Base-by-base conservation (phyloP, 2,329 filamentous ascomycete genomes). In the Fusarium sp. region DNA sequence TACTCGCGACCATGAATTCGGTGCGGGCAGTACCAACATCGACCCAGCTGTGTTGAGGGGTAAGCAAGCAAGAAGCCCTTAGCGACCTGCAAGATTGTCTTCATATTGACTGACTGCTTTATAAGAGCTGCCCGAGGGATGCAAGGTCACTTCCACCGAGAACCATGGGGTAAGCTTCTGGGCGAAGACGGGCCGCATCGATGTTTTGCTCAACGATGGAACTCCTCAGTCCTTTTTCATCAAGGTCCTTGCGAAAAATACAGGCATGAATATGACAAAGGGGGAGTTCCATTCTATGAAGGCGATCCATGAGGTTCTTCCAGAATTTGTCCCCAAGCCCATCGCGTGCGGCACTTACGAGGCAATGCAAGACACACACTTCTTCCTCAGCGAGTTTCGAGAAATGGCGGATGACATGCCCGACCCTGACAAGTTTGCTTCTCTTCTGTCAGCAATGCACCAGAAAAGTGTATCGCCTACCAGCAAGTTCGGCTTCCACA, bases 151-250 rank as follows among this genome's bases (percentile, higher is more conserved):
- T 1, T 54, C 52, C 27, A 54, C 23, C 26, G 0, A 44, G 11
- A 2, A 1, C 7, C 52, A 54, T 33, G 52, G 52, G 0, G 11
- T 54, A 0, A 54, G 52, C 27, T 44, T 54, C 0, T 54, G 52
- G 52, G 52, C 37, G 0, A 54, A 44, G 52, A 44, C 52, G 0
- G n/a, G 37, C 30, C 27, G 52, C 13, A 55, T 44, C 0, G 15
- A 55, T 26, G 26, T 44, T 44, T 5, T 44, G 0, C 52, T 55
- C n/a, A 23, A 0, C 0, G 37, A 44, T 4, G 52, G 37, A 0
- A 0, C n/a, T 0, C 15, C 52, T 17, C 35, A 9, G 15, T 44
- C 52, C 2, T 55, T 44, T 44, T 44, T 55, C 27, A 33, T 44
- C 27, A 55, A 55, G 0, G 6, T 55, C 38, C 18, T 55, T 1